Evolutionary conservation across 2,329 filamentous ascomycete species (phyloP), one percentile per base, ranked within the genome.

Genomic region (Helotiales sp.): DNA sequence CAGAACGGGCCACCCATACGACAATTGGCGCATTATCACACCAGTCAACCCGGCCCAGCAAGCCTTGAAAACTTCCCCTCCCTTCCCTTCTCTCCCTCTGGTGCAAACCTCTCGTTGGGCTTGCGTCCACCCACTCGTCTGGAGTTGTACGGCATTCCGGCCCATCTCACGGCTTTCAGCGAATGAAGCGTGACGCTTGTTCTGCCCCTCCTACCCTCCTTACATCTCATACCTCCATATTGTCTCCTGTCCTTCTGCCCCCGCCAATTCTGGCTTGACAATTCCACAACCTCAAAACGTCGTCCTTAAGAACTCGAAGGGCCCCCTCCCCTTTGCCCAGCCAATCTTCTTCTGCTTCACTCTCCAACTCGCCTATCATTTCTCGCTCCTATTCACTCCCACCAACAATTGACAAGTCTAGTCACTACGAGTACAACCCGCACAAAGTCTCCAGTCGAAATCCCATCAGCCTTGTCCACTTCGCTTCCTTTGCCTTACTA

Each of bases 401-500:
- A 52, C 58, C 66, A 57, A 17, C 61, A 54, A 70, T 72, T 64
- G 61, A 70, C 66, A 60, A 71, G 47, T 34, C 60, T 26, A 70
- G 60, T 64, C 58, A 70, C 24, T 71, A 55, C 59, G 69, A 69
- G 55, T 71, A 52, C 59, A 70, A 69, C 52, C 17, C 67, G 24
- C 70, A 72, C 63, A 74, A 70, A 61, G 65, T 74, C 45, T 76
- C 74, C 34, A 64, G 64, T n/a, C 68, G 62, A 30, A 73, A 69
- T 59, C 70, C 72, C 20, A 69, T 75, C 64, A 74, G 68, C 62
- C 65, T 73, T 49, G 65, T 77, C 32, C 77, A 77, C 71, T 71
- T 79, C 69, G 74, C 75, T 66, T 78, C 75, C 32, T 67, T 76
- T 57, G 74, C 69, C 28, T 68, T 77, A 37, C 64, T 79, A 13